Evolutionary conservation across 1,284 basidiomycete genomes (phyloP), one percentile per base, ranked within the genome.

Genomic region (Sanghuangporus weigelae): DNA sequence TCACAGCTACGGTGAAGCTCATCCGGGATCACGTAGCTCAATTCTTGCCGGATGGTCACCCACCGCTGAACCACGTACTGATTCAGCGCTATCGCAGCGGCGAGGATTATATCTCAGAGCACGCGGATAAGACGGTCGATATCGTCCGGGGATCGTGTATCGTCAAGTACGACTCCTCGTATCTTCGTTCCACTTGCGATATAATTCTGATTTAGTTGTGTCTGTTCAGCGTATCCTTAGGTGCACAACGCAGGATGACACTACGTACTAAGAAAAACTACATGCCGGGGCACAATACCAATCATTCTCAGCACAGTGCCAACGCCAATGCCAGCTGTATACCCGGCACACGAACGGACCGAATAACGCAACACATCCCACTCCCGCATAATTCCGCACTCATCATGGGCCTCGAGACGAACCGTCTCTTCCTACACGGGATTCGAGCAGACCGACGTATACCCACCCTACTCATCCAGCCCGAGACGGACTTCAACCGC

Each of bases 101-200:
- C 8, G 82, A 82, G 39, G 90, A 92, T 72, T 89, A 87, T 73
- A 92, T 92, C 67, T 90, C 87, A 0, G 90, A 92, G 69, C 90
- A 92, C 72, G 87, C 86, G 0, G 89, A 92, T 73, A 92, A 92
- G 76, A 92, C 89, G 4, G 81, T 92, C 68, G 90, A 92, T 71
- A 80, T 92, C 66, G 82, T 87, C 1, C 81, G 77, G 16, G 85
- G 84, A 40, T 87, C 89, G 8, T 84, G 78, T 60, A 87, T 91
- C 68, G 85, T 89, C 64, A 92, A 92, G 60, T 62, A 35, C n/a
- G 60, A 19, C 44, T 48, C n/a, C n/a, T n/a, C n/a, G n/a, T n/a
- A n/a, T n/a, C n/a, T n/a, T n/a, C n/a, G n/a, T n/a, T n/a, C n/a
- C n/a, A n/a, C n/a, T n/a, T n/a, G n/a, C n/a, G n/a, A n/a, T n/a